A percentile compares a stretch with the other conserved stretches of the same genome.
These are phyloP conservation scores for Remersonia thermophila DNA, from an alignment of 2,329 filamentous ascomycete species.

Conservation along the genomic window DNA sequence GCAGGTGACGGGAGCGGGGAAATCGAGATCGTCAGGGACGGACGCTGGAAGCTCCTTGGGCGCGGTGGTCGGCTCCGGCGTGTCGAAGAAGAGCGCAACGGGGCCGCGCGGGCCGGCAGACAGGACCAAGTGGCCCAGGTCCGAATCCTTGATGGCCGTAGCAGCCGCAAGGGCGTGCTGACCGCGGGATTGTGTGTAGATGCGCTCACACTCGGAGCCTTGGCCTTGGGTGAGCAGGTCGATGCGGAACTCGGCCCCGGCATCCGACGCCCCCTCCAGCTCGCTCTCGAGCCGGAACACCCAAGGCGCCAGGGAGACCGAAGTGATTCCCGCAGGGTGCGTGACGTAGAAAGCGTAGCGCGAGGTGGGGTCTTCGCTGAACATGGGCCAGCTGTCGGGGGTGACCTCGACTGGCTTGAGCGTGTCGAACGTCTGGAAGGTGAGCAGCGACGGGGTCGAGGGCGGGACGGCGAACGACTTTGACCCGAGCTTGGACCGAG, in stretches of 20 bases:
- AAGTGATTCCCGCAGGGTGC: constrained; percentile 46
- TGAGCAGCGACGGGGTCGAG: constrained; percentile 38
- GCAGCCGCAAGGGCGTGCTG: constrained; percentile 41
- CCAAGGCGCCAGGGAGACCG: constrained; percentile 49
- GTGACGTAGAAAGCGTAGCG: constrained; percentile 53
- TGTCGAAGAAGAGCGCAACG: constrained; percentile 46
- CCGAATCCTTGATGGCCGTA: constrained; percentile 44
- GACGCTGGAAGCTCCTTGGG: constrained; percentile 29
- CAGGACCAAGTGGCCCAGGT: constrained; percentile 51
- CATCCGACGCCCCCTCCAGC: constrained; percentile 41
- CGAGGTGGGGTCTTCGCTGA: constrained; percentile 48
- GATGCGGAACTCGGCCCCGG: constrained; percentile 49
- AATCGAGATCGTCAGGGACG: constrained; percentile 22
- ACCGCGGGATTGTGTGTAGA: constrained; percentile 41
- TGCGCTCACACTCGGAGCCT: constrained; percentile 41
- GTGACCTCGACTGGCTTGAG: constrained; percentile 41
- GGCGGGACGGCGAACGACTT: constrained; percentile 27
- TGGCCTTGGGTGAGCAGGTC: constrained; percentile 47
- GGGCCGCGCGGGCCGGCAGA: constrained; percentile 47
- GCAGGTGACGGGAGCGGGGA: constrained; percentile 37
- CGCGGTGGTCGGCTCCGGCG: constrained; percentile 38
- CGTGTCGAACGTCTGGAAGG: constrained; percentile 51
- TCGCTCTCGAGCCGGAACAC: constrained; percentile 52
- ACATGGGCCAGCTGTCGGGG: constrained; percentile 49
- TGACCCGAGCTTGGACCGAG: constrained; percentile 38